A percentile compares a stretch with the other conserved stretches of the same genome.
phyloP scores from a whole-genome alignment of 2,329 filamentous ascomycete species.

The Paracoccidioides brasiliensis region DNA sequence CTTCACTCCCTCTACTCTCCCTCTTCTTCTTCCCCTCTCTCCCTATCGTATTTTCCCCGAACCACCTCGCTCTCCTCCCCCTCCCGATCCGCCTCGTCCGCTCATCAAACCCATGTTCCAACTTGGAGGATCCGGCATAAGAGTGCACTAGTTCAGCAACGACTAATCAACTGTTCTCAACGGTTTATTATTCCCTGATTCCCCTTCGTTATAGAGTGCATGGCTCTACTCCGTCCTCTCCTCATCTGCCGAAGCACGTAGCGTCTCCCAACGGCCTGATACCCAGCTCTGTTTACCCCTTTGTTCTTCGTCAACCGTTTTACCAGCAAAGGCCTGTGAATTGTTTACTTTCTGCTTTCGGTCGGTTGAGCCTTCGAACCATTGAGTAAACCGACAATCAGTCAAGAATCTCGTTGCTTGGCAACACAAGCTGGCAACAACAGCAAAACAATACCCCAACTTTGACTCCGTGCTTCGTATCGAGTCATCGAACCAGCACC shows the following conservation, averaged over 20 bases:
- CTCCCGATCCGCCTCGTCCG: slow-evolving; percentile 6
- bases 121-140: neutral
- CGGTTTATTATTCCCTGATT: neutral
- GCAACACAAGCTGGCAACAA: neutral
- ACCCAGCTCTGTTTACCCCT: neutral
- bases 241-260: too few relatives aligned
- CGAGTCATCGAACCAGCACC: neutral
- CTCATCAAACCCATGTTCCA: slow-evolving; percentile 12
- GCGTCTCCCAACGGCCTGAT: too few relatives aligned
- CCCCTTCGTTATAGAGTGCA: slow-evolving; percentile 19
- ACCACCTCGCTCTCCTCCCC: slow-evolving; percentile 12
- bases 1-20: neutral
- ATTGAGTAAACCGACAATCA: too few relatives aligned
- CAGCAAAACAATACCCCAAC: neutral
- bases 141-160: neutral
- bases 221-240: slow-evolving; percentile 12
- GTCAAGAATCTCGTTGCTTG: neutral
- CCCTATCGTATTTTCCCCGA: neutral
- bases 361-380: neutral
- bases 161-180: neutral
- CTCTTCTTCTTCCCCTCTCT: neutral
- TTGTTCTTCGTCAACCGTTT: neutral
- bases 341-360: neutral
- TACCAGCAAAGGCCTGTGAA: neutral
- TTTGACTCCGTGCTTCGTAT: neutral